Evolutionary conservation across 331 rosid species (phyloP).

Genomic region (Phaseolus coccineus): DNA sequence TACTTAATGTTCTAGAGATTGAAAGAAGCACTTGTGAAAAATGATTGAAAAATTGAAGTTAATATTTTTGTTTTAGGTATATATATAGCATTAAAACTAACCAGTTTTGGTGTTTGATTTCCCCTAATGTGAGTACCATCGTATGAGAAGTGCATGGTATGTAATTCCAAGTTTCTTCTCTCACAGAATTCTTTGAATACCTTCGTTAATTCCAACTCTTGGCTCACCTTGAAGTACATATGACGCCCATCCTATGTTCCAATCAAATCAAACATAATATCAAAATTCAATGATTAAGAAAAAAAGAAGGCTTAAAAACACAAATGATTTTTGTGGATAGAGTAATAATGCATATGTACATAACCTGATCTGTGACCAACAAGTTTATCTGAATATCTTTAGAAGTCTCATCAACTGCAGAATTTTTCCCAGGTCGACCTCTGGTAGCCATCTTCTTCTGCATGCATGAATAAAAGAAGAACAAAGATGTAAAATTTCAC

Average conservation of each 20-base stretch:
- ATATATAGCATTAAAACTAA: not conserved
- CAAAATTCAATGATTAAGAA: too few species aligned
- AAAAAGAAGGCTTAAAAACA: too few species aligned
- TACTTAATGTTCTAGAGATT: not conserved
- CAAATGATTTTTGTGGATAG: too few species aligned
- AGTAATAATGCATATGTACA: too few species aligned
- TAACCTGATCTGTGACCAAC: too few species aligned
- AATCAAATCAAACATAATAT: not conserved
- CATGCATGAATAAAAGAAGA: too few species aligned
- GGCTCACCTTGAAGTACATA: slow-evolving; percentile 26
- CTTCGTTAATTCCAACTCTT: fast-evolving
- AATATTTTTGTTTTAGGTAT: too few species aligned
- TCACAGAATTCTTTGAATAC: slow-evolving; percentile 2
- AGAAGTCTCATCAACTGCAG: too few species aligned
- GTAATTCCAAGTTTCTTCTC: not conserved
- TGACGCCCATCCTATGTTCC: slow-evolving; percentile 39
- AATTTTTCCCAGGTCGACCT: too few species aligned
- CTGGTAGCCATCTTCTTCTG: too few species aligned
- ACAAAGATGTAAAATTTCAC: too few species aligned
- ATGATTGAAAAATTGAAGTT: not conserved
- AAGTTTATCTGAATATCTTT: too few species aligned
- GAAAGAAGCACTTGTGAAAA: not conserved
- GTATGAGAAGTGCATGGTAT: not conserved
- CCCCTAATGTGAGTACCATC: not conserved
- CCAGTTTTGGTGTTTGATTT: slow-evolving; percentile 31